phyloP scores from a whole-genome alignment of 164 flowering plant genomes.

The Nymphaea thermarum region DNA sequence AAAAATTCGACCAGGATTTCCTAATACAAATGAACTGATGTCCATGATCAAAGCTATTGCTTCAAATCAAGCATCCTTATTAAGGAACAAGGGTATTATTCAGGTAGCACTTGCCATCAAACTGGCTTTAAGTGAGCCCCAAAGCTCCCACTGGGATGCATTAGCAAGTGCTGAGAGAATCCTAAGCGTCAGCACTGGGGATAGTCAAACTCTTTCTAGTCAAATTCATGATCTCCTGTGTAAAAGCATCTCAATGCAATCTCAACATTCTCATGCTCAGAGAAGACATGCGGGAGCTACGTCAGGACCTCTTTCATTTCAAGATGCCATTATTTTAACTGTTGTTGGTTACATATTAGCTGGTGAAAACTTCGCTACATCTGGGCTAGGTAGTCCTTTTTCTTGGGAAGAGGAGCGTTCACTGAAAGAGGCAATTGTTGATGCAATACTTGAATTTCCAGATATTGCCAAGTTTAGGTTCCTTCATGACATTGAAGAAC shows the following conservation, averaged over 20 bases:
- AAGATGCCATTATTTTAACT: conserved; percentile 69
- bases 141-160: conserved; percentile 69
- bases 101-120: conserved; percentile 65
- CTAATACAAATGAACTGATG: conserved; percentile 48
- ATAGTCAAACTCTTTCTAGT: conserved; percentile 83
- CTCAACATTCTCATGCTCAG: conserved; percentile 11
- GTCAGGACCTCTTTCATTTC: conserved; percentile 51
- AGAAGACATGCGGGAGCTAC: conserved; percentile 18
- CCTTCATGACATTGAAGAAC: conserved; percentile 59
- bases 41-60: conserved; percentile 52
- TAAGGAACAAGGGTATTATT: conserved; percentile 79
- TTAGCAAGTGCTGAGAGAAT: conserved; percentile 84
- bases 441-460: conserved; percentile 78
- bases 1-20: conserved; percentile 50
- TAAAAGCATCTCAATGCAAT: conserved; percentile 41
- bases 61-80: conserved; percentile 44
- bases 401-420: conserved; percentile 97
- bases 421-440: conserved; percentile 77
- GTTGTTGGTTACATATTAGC: conserved; percentile 78
- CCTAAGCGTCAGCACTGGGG: conserved; percentile 63
- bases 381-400: conserved; percentile 82
- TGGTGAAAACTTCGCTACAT: conserved; percentile 85
- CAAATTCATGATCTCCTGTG: conserved; percentile 82
- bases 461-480: conserved; percentile 50
- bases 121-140: conserved; percentile 53